phyloP scores from a whole-genome alignment of 305 asterid species.

The Fraxinus ornus region DNA sequence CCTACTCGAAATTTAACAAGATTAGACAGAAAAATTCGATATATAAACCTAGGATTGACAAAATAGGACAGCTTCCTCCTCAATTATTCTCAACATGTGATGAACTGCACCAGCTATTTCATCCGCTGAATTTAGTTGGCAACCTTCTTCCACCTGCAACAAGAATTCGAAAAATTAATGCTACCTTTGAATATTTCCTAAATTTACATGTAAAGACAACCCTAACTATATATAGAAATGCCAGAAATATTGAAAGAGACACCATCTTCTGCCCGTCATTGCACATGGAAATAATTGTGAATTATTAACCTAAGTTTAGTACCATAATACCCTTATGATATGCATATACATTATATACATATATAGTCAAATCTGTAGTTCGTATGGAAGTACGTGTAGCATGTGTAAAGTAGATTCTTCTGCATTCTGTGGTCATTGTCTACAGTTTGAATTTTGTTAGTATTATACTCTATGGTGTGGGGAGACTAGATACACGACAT shows the following conservation, averaged over 20 bases:
- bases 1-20: neutral
- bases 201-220: slow-evolving; percentile 18
- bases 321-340: slow-evolving; percentile 26
- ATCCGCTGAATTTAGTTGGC: slow-evolving; percentile 76
- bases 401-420: slow-evolving; percentile 58
- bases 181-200: slow-evolving; percentile 14
- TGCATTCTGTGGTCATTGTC: slow-evolving; percentile 79
- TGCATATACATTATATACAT: neutral
- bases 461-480: slow-evolving; percentile 11
- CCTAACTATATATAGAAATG: slow-evolving; percentile 8
- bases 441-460: slow-evolving; percentile 42
- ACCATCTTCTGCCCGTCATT: slow-evolving; percentile 28
- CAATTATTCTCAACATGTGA: slow-evolving; percentile 82
- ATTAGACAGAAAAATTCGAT: neutral
- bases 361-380: slow-evolving; percentile 36
- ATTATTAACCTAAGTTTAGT: neutral
- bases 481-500: neutral
- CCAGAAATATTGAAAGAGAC: slow-evolving; percentile 18
- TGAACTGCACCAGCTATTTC: slow-evolving; percentile 77
- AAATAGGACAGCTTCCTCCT: slow-evolving; percentile 68
- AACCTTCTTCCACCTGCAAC: slow-evolving; percentile 83
- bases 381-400: slow-evolving; percentile 20
- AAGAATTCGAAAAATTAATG: slow-evolving; percentile 21
- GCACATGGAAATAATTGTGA: slow-evolving; percentile 26
- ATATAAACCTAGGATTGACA: slow-evolving; percentile 31